A percentile compares a stretch with the other conserved stretches of the same genome.
These are phyloP conservation scores for Yarrowia keelungensis DNA, from an alignment of 805 yeast genomes.

Conservation along the genomic window DNA sequence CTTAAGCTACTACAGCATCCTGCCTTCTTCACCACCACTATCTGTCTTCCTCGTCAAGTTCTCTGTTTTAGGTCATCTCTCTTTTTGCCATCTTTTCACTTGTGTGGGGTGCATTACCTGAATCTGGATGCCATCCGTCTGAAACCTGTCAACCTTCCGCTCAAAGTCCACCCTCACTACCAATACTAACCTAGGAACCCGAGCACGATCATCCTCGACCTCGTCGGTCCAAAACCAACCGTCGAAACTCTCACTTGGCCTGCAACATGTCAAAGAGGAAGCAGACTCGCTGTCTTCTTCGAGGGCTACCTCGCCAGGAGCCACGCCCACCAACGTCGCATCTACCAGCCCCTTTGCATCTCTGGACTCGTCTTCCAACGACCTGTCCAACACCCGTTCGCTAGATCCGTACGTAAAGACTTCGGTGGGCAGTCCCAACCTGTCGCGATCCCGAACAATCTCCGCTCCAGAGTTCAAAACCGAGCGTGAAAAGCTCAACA, in stretches of 20 bases:
- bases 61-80: too few species aligned
- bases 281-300: slow-evolving; percentile 6
- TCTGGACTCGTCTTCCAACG: neutral
- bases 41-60: too few species aligned
- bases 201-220: slow-evolving; percentile 15
- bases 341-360: slow-evolving; percentile 26
- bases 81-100: too few species aligned
- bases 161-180: neutral
- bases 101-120: too few species aligned
- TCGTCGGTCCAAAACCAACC: slow-evolving; percentile 22
- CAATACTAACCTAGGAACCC: slow-evolving; percentile 26
- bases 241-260: slow-evolving; percentile 20
- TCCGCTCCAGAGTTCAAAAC: slow-evolving; percentile 29
- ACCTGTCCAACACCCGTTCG: slow-evolving; percentile 19
- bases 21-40: too few species aligned
- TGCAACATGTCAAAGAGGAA: slow-evolving; percentile 29
- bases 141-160: neutral
- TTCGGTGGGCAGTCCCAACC: neutral
- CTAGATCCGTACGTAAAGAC: slow-evolving; percentile 21
- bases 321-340: slow-evolving; percentile 9
- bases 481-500: slow-evolving; percentile 34
- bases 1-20: too few species aligned
- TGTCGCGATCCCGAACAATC: slow-evolving; percentile 15
- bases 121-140: too few species aligned
- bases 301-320: slow-evolving; percentile 7